These are phyloP conservation scores for Oryza glaberrima DNA, from an alignment of 176 grass and related monocot genomes.

Conservation along the genomic window DNA sequence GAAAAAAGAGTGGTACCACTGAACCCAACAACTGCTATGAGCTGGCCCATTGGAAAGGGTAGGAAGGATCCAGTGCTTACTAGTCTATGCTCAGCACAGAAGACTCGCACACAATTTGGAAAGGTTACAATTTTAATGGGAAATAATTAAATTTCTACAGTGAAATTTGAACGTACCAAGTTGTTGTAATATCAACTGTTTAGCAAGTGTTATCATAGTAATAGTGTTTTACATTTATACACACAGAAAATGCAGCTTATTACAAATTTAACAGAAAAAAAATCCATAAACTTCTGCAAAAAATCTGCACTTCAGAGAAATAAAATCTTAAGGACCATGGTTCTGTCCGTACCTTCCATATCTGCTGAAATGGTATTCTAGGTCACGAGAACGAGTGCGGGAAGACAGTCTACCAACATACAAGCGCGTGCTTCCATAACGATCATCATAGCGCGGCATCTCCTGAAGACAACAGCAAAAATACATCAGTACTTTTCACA, in stretches of 20 bases:
- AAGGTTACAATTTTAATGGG: neutral
- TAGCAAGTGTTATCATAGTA: neutral
- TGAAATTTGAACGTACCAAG: neutral
- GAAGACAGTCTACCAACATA: constrained; percentile 86
- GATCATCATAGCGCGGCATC: constrained; percentile 96
- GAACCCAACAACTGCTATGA: constrained; percentile 13
- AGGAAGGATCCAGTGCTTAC: neutral
- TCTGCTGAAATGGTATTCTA: constrained; percentile 87
- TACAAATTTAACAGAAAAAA: neutral
- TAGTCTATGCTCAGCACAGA: neutral
- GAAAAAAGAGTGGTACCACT: neutral
- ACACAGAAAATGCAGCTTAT: neutral
- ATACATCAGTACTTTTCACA: neutral
- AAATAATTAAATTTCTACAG: neutral
- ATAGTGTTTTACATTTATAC: neutral
- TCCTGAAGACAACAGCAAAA: constrained; percentile 55
- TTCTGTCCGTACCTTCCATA: constrained; percentile 84
- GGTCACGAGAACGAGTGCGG: constrained; percentile 77
- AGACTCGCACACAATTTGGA: neutral
- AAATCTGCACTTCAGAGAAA: neutral
- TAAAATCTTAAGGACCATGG: neutral
- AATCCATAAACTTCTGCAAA: neutral
- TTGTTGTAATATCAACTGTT: neutral
- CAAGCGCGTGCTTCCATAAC: constrained; percentile 68
- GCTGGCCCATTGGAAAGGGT: neutral